A percentile compares a stretch with the other conserved stretches of the same genome.
Conservation (phyloP, 805 yeast genomes). For the Debaryomyces prosopidis region DNA sequence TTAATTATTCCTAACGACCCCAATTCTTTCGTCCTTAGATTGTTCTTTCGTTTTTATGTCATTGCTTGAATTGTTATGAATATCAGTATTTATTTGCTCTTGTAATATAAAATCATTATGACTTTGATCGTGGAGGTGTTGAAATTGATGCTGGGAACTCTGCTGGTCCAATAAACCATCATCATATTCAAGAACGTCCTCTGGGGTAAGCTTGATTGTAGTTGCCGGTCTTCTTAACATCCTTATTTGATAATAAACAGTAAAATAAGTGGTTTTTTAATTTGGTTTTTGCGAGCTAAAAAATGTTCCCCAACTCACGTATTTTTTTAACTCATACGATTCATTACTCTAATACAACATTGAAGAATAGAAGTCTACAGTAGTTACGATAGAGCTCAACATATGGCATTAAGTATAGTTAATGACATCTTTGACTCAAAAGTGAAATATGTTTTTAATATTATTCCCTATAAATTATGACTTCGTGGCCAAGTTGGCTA, state of each 20-base stretch:
- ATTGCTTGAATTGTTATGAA: conserved; percentile 65
- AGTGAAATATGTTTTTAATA: no score
- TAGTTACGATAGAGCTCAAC: no score
- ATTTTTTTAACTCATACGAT: no score
- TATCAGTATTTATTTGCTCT: conserved; percentile 22
- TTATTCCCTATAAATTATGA: conserved; percentile 1
- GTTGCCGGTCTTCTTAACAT: conserved; percentile 79
- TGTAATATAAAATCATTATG: conserved; percentile 6
- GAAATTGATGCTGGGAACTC: conserved; percentile 1
- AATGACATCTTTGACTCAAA: no score
- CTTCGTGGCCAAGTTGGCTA: conserved; percentile 23
- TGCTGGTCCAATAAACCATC: conserved; percentile 21
- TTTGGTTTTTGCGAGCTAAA: no score
- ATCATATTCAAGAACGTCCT: conserved; percentile 58
- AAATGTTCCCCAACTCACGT: no score
- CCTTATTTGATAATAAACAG: neutral
- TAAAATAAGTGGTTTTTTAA: no score
- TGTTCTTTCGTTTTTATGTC: conserved; percentile 40
- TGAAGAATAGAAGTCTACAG: no score
- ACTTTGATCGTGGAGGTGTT: conserved; percentile 4
- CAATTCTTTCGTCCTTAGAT: conserved; percentile 22
- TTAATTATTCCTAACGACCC: conserved; percentile 10
- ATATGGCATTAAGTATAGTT: no score
- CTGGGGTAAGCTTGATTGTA: conserved; percentile 62
- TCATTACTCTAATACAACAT: no score